Base-by-base conservation (phyloP, 2,329 filamentous ascomycete species). In the Exophiala aquamarina region DNA sequence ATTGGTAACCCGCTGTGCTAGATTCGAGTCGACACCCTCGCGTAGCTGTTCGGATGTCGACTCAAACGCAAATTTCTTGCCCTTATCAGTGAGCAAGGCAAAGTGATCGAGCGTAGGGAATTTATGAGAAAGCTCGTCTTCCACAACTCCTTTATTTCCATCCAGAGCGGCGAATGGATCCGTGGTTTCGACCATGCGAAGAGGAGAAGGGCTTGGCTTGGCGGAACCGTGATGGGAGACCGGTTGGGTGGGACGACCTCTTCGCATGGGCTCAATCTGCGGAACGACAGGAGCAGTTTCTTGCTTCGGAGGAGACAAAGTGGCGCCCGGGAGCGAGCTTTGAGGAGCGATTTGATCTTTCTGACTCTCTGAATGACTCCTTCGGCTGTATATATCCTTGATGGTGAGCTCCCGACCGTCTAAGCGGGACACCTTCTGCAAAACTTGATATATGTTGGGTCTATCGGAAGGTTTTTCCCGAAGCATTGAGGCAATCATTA, bases 81-180 rank as follows among this genome's bases (percentile, higher is more conserved):
- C 87, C 52, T 87, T 81, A 54, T 97, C 90, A 58, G 95, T 89
- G 35, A 96, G 72, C 14, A 98, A 74, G 3, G 92, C 85, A 63
- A 98, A 98, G 58, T 97, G 89, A 61, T 97, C 91, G 18, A 98
- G 75, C 4, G 89, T 91, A 1, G 93, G 93, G 58, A 96, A 98
- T 42, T 87, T 81, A 20, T 82, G 78, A 0, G 92, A 89, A 19
- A 96, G 73, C 61, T 97, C 92, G 57, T 97, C 93, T 6, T 72
- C 72, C 18, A 71, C 60, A 56, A 73, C 57, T 54, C 69, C 67
- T 26, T 77, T 71, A 47, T 79, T 83, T 2, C 85, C 79, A 64
- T 98, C 93, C 19, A 98, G 77, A 1, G 89, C 89, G 14, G 89
- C 89, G 65, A 97, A 98, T 0, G 93, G 93, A 66, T 98, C 93